phyloP scores from a whole-genome alignment of 2,329 filamentous ascomycete species.

The Xylariaceae sp. region DNA sequence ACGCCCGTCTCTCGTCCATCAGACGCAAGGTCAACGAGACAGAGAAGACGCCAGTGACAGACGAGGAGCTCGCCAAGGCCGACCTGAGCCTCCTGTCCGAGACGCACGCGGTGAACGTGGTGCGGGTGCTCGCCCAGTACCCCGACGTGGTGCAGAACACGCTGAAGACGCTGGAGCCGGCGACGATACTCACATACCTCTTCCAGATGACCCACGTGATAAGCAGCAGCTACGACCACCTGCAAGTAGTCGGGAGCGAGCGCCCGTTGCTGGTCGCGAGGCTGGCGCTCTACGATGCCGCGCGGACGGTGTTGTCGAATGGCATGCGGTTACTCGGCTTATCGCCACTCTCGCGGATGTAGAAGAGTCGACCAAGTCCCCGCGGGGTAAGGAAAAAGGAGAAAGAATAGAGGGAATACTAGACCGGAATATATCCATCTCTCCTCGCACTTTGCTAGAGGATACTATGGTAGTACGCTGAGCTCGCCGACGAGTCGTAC shows the following conservation, averaged over 20 bases:
- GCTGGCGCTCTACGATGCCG: slow-evolving; percentile 70
- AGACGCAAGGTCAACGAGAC: slow-evolving; percentile 22
- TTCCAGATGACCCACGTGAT: slow-evolving; percentile 74
- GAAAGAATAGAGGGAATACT: too few species aligned
- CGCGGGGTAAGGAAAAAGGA: too few species aligned
- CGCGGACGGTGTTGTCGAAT: slow-evolving; percentile 69
- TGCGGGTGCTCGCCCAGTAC: slow-evolving; percentile 73
- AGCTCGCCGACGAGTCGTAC: too few species aligned
- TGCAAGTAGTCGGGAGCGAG: slow-evolving; percentile 76
- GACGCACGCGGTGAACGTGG: slow-evolving; percentile 48
- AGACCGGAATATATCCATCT: too few species aligned
- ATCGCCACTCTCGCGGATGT: too few species aligned
- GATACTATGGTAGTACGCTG: too few species aligned
- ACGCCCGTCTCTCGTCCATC: slow-evolving; percentile 50
- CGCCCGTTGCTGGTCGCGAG: slow-evolving; percentile 62
- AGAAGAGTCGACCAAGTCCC: too few species aligned
- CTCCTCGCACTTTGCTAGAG: too few species aligned
- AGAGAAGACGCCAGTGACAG: neutral
- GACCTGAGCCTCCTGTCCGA: slow-evolving; percentile 4
- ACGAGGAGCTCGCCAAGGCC: slow-evolving; percentile 17
- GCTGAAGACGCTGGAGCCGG: slow-evolving; percentile 72
- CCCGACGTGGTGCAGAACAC: slow-evolving; percentile 81
- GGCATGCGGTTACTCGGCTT: slow-evolving; percentile 71
- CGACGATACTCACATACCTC: slow-evolving; percentile 49
- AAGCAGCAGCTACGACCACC: slow-evolving; percentile 72